Evolutionary conservation across 1,139 yeast genomes (phyloP), one percentile per base, ranked within the genome.

Genomic region (Candida dubliniensis): DNA sequence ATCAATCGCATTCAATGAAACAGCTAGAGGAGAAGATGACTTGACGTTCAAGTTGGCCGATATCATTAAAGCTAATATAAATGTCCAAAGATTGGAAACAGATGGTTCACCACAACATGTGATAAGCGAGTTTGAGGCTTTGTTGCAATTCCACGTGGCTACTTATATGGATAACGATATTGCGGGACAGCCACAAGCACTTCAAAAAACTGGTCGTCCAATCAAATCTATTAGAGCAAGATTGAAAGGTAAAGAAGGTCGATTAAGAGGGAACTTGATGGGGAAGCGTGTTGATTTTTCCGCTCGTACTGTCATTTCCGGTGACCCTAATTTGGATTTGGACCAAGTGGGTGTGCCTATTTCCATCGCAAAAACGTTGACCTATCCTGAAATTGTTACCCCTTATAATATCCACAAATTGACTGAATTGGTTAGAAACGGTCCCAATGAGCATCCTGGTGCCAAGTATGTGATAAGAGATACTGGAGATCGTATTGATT

Each of bases 101-200:
- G 98, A 95, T 64, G 99, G 99, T 54, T 95, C 98, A 2, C 99
- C 99, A 10, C 97, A 95, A 57, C 99, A 95, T 65, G 98, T 95
- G 41, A 86, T 93, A 55, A 88, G 89, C 63, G 99, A 95, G 68
- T 93, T 95, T 60, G 99, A 95, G 64, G 87, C 96, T 36, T 79
- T 95, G 56, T 76, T 95, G 49, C 99, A 95, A 63, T 95, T 90
- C 67, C 99, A 93, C 60, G 98, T 95, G 41, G 99, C 99, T n/a
- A 93, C 99, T 1, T 93, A 93, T 65, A 93, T 93, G 99, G 99
- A 93, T 70, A 93, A 93, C 63, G 99, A 93, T 71, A 93, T 93
- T 69, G 99, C 99, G n/a, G 99, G 99, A 51, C 99, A 93, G 69
- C 99, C 99, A 0, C 99, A 93, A 67, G 99, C 99, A 34, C 79